These are phyloP conservation scores for Lactarius hatsudake DNA, from an alignment of 768 basidiomycete genomes.

Conservation along the genomic window DNA sequence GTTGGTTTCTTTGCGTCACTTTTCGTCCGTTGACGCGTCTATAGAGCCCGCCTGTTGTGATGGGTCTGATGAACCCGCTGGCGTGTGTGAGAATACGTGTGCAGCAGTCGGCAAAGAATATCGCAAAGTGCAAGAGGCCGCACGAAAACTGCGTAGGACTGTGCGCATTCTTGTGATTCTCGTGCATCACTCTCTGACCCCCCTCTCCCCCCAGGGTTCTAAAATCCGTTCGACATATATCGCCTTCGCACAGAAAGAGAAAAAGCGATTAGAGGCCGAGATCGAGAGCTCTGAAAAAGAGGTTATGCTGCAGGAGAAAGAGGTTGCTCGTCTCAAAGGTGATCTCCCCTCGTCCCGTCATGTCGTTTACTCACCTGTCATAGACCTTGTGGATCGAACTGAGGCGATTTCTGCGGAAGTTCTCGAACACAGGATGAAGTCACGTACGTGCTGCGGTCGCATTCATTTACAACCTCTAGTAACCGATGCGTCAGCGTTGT, in stretches of 20 bases:
- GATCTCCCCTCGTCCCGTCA: conserved; percentile 7
- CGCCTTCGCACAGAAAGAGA: conserved; percentile 84
- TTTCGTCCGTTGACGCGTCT: conserved; percentile 23
- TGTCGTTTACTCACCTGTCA: not conserved
- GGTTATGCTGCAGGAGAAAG: conserved; percentile 60
- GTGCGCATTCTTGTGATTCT: conserved; percentile 41
- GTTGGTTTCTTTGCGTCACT: conserved; percentile 31
- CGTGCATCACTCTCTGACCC: not conserved
- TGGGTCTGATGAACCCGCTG: conserved; percentile 86
- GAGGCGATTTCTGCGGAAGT: conserved; percentile 78
- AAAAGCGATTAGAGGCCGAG: conserved; percentile 70
- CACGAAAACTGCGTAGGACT: conserved; percentile 75
- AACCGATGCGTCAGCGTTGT: conserved; percentile 59
- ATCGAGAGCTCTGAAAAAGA: conserved; percentile 53
- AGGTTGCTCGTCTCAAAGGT: conserved; percentile 76
- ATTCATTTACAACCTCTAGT: conserved; percentile 4
- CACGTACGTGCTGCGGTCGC: conserved; percentile 54
- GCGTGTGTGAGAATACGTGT: conserved; percentile 78
- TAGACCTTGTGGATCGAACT: conserved; percentile 74
- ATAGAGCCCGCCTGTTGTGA: conserved; percentile 92
- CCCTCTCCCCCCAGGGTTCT: conserved; percentile 55
- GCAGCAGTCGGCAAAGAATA: conserved; percentile 69
- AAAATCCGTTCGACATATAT: conserved; percentile 92
- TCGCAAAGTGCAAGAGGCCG: conserved; percentile 65
- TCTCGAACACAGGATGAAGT: conserved; percentile 80